Evolutionary conservation across 2,329 filamentous ascomycete species (phyloP).

Genomic region (Penicillium fuscoglaucum): DNA sequence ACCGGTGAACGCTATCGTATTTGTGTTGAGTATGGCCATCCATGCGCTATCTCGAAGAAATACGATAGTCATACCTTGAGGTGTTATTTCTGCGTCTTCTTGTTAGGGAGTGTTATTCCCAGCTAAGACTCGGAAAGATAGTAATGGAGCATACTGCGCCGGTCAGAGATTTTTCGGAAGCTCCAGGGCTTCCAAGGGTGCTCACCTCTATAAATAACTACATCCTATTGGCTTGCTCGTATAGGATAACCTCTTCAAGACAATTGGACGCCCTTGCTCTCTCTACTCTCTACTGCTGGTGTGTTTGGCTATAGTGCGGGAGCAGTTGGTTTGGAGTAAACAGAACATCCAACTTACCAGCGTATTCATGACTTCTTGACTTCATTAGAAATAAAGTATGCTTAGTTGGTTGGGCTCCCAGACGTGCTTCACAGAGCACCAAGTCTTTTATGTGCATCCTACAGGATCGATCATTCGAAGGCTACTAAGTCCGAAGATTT

Average conservation of each 20-base stretch:
- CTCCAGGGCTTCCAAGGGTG: not conserved
- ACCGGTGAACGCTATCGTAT: not conserved
- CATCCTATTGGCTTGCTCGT: not conserved
- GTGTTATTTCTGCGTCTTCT: not conserved
- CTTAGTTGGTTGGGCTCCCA: not conserved
- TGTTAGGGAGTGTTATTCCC: not conserved
- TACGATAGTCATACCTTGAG: not conserved
- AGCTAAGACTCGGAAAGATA: not conserved
- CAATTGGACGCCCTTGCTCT: not conserved
- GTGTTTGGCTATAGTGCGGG: not conserved
- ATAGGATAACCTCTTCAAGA: not conserved
- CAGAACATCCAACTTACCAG: not conserved
- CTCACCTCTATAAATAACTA: not conserved
- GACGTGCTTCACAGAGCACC: not conserved
- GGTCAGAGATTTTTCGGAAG: not conserved
- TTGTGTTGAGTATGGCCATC: not conserved
- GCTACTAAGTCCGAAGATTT: not conserved
- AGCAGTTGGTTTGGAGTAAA: not conserved
- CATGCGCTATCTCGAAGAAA: not conserved
- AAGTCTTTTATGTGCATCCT: not conserved
- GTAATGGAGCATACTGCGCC: not conserved
- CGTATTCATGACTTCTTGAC: not conserved
- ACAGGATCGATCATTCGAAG: not conserved
- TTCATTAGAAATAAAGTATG: not conserved
- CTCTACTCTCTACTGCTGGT: not conserved